Evolutionary conservation across 257 asterid genomes (phyloP), one percentile per base, ranked within the genome.

Genomic region (Catharanthus roseus): DNA sequence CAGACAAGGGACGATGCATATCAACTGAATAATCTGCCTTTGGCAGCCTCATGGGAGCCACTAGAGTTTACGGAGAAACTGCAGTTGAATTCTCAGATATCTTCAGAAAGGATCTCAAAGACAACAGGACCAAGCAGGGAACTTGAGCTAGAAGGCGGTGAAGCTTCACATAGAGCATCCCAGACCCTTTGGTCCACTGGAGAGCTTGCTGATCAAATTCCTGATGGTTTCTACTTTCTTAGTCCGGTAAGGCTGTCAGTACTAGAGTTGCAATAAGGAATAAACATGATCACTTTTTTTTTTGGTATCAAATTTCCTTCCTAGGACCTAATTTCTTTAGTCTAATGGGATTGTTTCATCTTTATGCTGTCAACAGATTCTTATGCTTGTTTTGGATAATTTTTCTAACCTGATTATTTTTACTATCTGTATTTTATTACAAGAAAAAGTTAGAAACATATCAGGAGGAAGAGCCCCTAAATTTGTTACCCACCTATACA

Each of bases 131-230:
- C 84, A 70, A 83, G 69, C 65, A 66, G 65, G 76, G 88, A 77
- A 69, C 77, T 73, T 65, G 92, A 86, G 75, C 69, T 77, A 50
- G 88, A 79, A 72, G 79, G 64, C 7, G 15, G 28, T 76, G 77
- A 73, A 68, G 84, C 85, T 61, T 79, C 82, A 76, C 86, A 82
- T 72, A 84, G 78, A 77, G 90, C 84, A 61, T 92, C 96, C 21
- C 96, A 87, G 85, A 79, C 86, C 62, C 81, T 92, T 82, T 90
- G 98, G 98, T 89, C 82, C 77, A 85, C 95, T 57, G 98, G 98
- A 78, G 84, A 82, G 81, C 90, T 92, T 61, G 58, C 87, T 53
- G 96, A 88, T 70, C 89, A 88, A 68, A 86, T 92, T 74, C 96
- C 96, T 50, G 96, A 92, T 81, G 97, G 97, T 78, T 92, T 92